Base-by-base conservation (phyloP, 306 rosid genomes). In the Vigna radiata region DNA sequence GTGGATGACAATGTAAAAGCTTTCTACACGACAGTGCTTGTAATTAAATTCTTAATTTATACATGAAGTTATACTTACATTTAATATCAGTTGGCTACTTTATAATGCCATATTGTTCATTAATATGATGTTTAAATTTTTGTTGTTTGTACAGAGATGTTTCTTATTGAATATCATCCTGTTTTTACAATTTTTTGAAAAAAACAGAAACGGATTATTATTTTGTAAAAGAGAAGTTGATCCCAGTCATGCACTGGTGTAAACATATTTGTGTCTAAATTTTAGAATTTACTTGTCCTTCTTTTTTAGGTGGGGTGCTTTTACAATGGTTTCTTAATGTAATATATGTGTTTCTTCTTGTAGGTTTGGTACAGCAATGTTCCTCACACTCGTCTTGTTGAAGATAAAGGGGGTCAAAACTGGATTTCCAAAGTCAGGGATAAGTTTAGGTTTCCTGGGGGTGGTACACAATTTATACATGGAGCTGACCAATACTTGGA, bases 321-420 rank as follows among this genome's bases (percentile, higher is more conserved):
- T 14, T 59, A 59, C 52, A 39, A 59, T 60, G 68, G 72, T 53
- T 76, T 82, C 71, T 70, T 19, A 65, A 70, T 46, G 59, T 36
- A 77, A 81, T 70, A 43, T 73, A 49, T 47, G 43, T 4, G 46
- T 52, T 71, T 68, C 25, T 61, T 70, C 52, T 66, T 79, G 81
- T 84, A 94, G 98, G 98, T 92, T 39, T 94, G 98, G 98, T 94
- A 83, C 85, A 58, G 23, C 71, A 94, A 94, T 83, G 93, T 94
- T 70, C 97, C 98, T 68, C 98, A 90, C 83, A 88, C 86, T 80
- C 97, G 95, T 23, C 83, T 92, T 13, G 97, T 90, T 25, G 97
- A 90, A 69, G 97, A 90, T 67, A 94, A 94, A 86, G 98, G 98
- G 46, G 98, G 97, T 75, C 96, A 92, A 82, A 94, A 94, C 73